A percentile compares a stretch with the other conserved stretches of the same genome.
These are phyloP conservation scores for Alternaria longipes DNA, from an alignment of 2,329 filamentous ascomycete genomes.

Conservation along the genomic window DNA sequence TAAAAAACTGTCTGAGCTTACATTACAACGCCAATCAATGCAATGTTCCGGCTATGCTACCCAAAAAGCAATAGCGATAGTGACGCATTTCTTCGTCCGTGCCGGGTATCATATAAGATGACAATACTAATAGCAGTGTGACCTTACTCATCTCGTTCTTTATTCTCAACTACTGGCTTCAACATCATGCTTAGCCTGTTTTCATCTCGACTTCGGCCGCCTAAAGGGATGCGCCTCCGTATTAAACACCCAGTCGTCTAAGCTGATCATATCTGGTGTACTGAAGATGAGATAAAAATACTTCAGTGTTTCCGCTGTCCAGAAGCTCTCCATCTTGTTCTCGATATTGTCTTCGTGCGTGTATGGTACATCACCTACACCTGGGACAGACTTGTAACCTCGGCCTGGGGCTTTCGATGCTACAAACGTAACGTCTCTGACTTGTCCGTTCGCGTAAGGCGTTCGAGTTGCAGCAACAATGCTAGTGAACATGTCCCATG, in stretches of 20 bases:
- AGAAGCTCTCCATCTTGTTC: constrained; percentile 56
- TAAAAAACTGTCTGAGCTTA: neutral
- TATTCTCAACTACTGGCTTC: neutral
- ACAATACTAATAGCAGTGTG: neutral
- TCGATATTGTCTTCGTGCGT: constrained; percentile 33
- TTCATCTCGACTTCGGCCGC: constrained; percentile 29
- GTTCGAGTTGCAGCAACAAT: constrained; percentile 54
- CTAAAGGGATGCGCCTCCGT: constrained; percentile 61
- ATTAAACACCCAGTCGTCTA: constrained; percentile 62
- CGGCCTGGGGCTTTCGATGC: constrained; percentile 10
- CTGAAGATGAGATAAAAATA: constrained; percentile 62
- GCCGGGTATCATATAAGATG: neutral
- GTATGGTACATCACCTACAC: neutral
- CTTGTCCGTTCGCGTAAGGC: constrained; percentile 54
- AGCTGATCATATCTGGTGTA: constrained; percentile 53
- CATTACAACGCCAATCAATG: neutral
- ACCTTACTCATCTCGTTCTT: neutral
- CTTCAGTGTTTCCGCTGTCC: constrained; percentile 61
- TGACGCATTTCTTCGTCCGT: neutral
- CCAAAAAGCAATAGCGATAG: neutral
- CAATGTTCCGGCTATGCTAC: neutral
- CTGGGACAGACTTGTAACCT: constrained; percentile 7
- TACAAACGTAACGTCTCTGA: constrained; percentile 53
- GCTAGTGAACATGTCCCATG: constrained; percentile 60
- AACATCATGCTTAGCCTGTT: neutral